These are phyloP conservation scores for Asterophora lycoperdoides DNA, from an alignment of 768 basidiomycete genomes.

Conservation along the genomic window DNA sequence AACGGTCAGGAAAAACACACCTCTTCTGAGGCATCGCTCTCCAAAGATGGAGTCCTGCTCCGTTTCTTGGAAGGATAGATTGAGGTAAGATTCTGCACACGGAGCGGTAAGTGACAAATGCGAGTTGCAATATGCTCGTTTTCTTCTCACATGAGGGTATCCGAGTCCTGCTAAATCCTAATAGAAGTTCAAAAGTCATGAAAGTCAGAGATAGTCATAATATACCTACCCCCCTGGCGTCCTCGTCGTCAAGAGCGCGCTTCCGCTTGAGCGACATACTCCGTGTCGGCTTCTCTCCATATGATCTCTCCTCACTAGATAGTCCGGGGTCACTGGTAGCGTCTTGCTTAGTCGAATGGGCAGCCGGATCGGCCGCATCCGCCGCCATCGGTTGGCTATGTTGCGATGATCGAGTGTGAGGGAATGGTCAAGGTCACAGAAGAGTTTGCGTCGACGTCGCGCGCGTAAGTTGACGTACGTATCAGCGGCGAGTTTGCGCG, in stretches of 20 bases:
- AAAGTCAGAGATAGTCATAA: background rate
- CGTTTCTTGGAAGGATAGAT: slow-evolving; percentile 40
- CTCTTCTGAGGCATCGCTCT: slow-evolving; percentile 21
- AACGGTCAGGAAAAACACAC: slow-evolving; percentile 10
- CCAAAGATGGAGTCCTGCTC: slow-evolving; percentile 40
- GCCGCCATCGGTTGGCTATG: slow-evolving; percentile 7
- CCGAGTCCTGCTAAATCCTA: slow-evolving; percentile 26
- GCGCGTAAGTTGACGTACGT: slow-evolving; percentile 23
- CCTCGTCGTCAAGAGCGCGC: slow-evolving; percentile 22
- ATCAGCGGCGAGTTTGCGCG: slow-evolving; percentile 35
- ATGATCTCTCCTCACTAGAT: background rate
- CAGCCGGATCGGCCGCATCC: slow-evolving; percentile 4
- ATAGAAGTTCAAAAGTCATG: slow-evolving; percentile 1
- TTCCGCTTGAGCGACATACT: slow-evolving; percentile 27
- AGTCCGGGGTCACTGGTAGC: background rate
- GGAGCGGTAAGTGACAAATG: background rate
- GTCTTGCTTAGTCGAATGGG: background rate
- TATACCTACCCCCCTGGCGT: slow-evolving; percentile 15
- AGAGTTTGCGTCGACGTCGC: slow-evolving; percentile 8
- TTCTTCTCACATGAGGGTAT: slow-evolving; percentile 40
- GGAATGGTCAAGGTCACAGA: background rate
- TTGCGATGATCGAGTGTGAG: slow-evolving; percentile 8
- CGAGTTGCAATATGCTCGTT: background rate
- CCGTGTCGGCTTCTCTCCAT: background rate
- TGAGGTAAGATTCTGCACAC: slow-evolving; percentile 40